Evolutionary conservation across 148 eudicot genomes (phyloP), one percentile per base, ranked within the genome.

Genomic region (Fagopyrum homotropicum): DNA sequence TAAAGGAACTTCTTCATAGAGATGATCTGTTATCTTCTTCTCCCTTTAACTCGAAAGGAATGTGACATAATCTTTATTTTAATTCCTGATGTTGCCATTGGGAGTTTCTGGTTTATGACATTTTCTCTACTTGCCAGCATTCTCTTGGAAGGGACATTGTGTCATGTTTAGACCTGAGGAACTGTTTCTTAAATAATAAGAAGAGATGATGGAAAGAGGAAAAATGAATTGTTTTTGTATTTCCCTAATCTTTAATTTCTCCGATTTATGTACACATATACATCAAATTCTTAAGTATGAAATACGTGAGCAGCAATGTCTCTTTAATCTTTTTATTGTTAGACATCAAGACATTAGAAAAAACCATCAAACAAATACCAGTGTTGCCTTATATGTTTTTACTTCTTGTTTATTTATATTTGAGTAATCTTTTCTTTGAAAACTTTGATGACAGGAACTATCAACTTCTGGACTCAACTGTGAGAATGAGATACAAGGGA

Each of bases 401-500:
- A 29, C 1, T 63, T 10, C 16, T 29, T 19, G 40, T 59, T 60
- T 60, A 14, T 60, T 60, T 60, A 22, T 60, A 0, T 35, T 2
- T 22, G 10, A 22, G 9, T 26, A 35, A 26, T 26, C 68, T 60
- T 26, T 40, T 60, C 40, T 22, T 60, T 30, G 60, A 55, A 60
- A 60, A 57, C 30, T 26, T 60, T 26, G 66, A 26, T 60, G 22
- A 35, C 26, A 60, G 66, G 35, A 9, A 22, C 4, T 2, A 60
- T 60, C 44, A 63, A 40, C 71, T 35, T 66, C 47, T 14, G 19
- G 45, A 63, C 16, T 4, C 7, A 48, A 66, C n/a, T 30, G n/a
- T 68, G 40, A 51, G n/a, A 72, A 72, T 46, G 79, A 74, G 75
- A 15, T 45, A 64, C 74, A 75, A 40, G 80, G 40, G 40, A 29